Evolutionary conservation across 495 filamentous ascomycete species (phyloP).

Genomic region (Penicillium soppii): DNA sequence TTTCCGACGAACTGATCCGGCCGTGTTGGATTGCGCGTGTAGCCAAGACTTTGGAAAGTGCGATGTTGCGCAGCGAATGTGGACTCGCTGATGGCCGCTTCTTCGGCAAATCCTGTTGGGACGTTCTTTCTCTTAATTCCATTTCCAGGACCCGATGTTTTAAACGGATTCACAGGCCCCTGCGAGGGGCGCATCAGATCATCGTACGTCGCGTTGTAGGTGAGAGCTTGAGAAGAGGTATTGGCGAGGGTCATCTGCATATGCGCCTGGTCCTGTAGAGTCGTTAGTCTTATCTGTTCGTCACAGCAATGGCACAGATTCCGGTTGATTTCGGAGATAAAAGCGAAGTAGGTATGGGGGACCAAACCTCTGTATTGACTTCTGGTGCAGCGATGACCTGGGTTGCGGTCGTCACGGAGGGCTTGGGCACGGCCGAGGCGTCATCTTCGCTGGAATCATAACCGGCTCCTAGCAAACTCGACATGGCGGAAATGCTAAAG

Average conservation of each 20-base stretch:
- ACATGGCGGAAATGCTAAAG: conserved; percentile 32
- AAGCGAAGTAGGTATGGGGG: conserved; percentile 20
- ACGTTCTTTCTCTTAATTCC: conserved; percentile 83
- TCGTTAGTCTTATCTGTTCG: conserved; percentile 34
- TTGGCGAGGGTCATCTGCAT: conserved; percentile 59
- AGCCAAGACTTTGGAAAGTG: conserved; percentile 66
- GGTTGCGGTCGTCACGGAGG: conserved; percentile 34
- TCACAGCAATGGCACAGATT: neutral
- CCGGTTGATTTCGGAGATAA: neutral
- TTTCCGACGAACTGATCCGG: conserved; percentile 56
- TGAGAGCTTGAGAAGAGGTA: conserved; percentile 51
- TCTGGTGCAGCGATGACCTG: conserved; percentile 55
- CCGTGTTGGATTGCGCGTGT: conserved; percentile 54
- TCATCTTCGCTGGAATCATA: conserved; percentile 60
- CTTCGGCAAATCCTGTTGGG: conserved; percentile 83
- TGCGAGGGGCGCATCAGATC: conserved; percentile 66
- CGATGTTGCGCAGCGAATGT: conserved; percentile 82
- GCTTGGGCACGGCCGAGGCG: conserved; percentile 17
- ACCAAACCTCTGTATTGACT: conserved; percentile 65
- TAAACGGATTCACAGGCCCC: conserved; percentile 82
- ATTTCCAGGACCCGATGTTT: conserved; percentile 53
- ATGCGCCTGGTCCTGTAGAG: conserved; percentile 53
- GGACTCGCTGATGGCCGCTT: conserved; percentile 83
- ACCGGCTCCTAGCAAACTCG: conserved; percentile 45
- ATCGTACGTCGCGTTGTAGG: conserved; percentile 67